Evolutionary conservation across 2,329 filamentous ascomycete species (phyloP), one percentile per base, ranked within the genome.

Genomic region (Dactylellina sp.): DNA sequence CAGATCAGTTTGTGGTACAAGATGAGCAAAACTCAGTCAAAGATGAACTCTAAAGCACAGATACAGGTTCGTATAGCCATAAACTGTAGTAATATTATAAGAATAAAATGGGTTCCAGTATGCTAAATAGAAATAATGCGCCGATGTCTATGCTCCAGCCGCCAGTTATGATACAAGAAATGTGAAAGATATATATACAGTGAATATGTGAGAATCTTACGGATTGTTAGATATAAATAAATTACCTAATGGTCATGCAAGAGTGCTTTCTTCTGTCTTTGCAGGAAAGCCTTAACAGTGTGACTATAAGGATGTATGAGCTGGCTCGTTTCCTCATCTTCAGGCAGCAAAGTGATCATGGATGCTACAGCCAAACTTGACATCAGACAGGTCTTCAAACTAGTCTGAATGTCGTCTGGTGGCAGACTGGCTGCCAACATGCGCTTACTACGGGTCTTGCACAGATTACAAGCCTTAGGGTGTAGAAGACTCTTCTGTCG

Each of bases 291-390:
- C 25, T 75, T 75, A 16, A 75, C 70, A 20, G 70, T 60, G 42
- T 75, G 70, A 20, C 70, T 75, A 24, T 56, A 75, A 39, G 70
- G 70, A 35, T 75, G 70, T 49, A 75, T 75, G 18, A 75, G 70
- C n/a, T 75, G 70, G 25, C 70, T 75, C 11, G 70, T 62, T 40
- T 75, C 70, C 32, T 75, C 70, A 16, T 75, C 70, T 16, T 75
- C 56, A 2, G 70, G 56, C 4, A 64, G 35, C n/a, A 75, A 32
- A 0, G 70, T 66, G 20, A 75, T 75, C 25, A 75, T 37, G 12
- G 70, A 75, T 6, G 70, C 70, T 9, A 64, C 60, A 2, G 70
- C 70, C 50, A 75, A 52, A 22, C 70, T 75, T 9, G 61, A 66
- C 32, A 75, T 75, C 35, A 75, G 40, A 20, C 61, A 66, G 4